A percentile compares a stretch with the other conserved stretches of the same genome.
These are phyloP conservation scores for Phascolomyces articulosus DNA, from an alignment of 371 early-diverging fungal species.

Conservation along the genomic window DNA sequence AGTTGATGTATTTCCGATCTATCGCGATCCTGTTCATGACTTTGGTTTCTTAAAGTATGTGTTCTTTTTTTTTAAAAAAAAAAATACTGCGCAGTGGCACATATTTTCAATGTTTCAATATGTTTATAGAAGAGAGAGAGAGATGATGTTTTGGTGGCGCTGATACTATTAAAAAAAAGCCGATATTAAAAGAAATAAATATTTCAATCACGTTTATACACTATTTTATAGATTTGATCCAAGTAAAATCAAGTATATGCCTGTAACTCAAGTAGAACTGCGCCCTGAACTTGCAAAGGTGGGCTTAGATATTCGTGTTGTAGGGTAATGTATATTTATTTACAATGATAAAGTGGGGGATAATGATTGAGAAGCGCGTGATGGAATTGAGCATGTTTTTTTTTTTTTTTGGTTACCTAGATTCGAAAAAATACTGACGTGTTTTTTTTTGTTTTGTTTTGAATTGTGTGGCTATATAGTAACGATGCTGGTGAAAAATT, in stretches of 20 bases:
- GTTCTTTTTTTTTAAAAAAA: not conserved
- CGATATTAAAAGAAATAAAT: not conserved
- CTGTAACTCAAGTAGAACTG: conserved; percentile 76
- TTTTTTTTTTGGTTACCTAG: no score
- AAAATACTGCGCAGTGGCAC: not conserved
- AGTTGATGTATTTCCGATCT: conserved; percentile 84
- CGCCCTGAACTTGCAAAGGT: conserved; percentile 85
- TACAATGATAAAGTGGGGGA: not conserved
- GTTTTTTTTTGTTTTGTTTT: not conserved
- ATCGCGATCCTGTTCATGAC: conserved; percentile 84
- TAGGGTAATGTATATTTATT: conserved; percentile 57
- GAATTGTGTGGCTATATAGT: conserved; percentile 18
- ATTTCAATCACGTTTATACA: not conserved
- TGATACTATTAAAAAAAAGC: not conserved
- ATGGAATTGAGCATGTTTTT: no score
- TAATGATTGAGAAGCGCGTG: no score
- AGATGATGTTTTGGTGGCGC: not conserved
- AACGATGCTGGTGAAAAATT: conserved; percentile 95
- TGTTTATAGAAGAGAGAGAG: no score
- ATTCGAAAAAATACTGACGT: no score
- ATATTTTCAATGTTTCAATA: no score
- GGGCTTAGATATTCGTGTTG: conserved; percentile 91
- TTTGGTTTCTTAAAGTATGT: conserved; percentile 61
- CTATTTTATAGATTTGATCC: conserved; percentile 66
- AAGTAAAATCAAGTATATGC: conserved; percentile 78